Conservation (phyloP, 495 filamentous ascomycete genomes). For the Penicillium subrubescens region DNA sequence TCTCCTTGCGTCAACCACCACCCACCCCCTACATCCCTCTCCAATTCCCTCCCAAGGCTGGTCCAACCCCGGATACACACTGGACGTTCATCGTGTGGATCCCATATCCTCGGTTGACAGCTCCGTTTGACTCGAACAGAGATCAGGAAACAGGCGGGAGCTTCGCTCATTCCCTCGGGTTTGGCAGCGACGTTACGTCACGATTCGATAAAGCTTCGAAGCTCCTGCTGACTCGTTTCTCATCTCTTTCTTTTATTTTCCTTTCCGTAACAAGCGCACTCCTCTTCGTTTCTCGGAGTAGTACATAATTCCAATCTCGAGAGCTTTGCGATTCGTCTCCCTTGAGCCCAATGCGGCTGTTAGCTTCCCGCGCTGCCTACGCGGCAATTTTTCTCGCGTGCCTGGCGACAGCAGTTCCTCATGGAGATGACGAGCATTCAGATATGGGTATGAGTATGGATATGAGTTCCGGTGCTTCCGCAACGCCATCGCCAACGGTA, state of each 20-base stretch:
- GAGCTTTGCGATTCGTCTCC: conserved; percentile 4
- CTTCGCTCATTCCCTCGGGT: conserved; percentile 7
- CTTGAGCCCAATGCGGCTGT: conserved; percentile 25
- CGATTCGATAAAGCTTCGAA: conserved; percentile 23
- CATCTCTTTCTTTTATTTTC: neutral
- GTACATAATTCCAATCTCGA: neutral
- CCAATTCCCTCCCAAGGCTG: neutral
- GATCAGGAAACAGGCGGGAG: neutral
- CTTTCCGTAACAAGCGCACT: neutral
- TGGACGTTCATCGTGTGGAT: neutral
- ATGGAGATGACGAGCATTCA: conserved; percentile 39
- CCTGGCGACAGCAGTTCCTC: conserved; percentile 39
- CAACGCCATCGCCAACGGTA: conserved; percentile 11
- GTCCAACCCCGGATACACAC: neutral
- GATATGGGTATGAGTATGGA: conserved; percentile 45
- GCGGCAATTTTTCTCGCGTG: conserved; percentile 37
- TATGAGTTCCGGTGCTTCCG: conserved; percentile 38
- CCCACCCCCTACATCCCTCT: neutral
- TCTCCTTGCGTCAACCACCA: conserved; percentile 1
- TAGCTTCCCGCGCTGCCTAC: conserved; percentile 31
- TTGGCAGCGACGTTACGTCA: conserved; percentile 31
- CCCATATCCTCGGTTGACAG: neutral
- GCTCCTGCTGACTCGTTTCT: conserved; percentile 16
- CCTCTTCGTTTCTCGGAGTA: neutral
- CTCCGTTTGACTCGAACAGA: neutral